A percentile compares a stretch with the other conserved stretches of the same genome.
Evolutionary conservation across 495 filamentous ascomycete species (phyloP).

Genomic region (Aspergillus heteromorphus): DNA sequence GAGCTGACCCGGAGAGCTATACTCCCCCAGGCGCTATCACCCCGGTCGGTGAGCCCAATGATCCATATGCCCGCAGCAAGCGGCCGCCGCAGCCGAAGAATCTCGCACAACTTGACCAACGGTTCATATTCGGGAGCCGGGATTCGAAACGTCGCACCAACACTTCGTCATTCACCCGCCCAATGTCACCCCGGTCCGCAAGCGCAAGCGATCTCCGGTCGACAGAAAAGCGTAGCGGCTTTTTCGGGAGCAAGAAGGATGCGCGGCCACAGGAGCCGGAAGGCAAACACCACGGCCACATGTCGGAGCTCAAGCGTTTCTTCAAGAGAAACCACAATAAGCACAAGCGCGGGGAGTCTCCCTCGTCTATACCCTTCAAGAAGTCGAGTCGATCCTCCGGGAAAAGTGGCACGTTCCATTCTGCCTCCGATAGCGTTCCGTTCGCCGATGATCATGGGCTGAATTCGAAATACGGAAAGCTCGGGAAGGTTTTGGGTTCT

Average conservation of each 20-base stretch:
- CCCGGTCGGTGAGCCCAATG: slow-evolving; percentile 74
- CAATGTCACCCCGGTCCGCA: slow-evolving; percentile 36
- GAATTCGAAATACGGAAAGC: slow-evolving; percentile 86
- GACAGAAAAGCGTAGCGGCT: slow-evolving; percentile 42
- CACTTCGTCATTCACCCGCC: slow-evolving; percentile 26
- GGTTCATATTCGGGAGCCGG: slow-evolving; percentile 73
- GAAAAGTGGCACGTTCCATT: slow-evolving; percentile 53
- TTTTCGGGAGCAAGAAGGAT: slow-evolving; percentile 43
- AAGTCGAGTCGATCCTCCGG: slow-evolving; percentile 43
- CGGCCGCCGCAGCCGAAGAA: slow-evolving; percentile 67
- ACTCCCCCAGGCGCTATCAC: slow-evolving; percentile 67
- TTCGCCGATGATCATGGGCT: slow-evolving; percentile 94
- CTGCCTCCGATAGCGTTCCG: slow-evolving; percentile 62
- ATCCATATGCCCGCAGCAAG: slow-evolving; percentile 82
- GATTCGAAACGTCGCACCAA: slow-evolving; percentile 44
- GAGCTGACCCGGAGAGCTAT: slow-evolving; percentile 47
- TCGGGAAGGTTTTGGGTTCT: slow-evolving; percentile 88
- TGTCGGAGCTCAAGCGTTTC: slow-evolving; percentile 92
- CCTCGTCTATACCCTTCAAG: slow-evolving; percentile 36
- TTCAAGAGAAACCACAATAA: slow-evolving; percentile 69
- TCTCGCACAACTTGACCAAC: slow-evolving; percentile 65
- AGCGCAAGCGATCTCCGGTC: slow-evolving; percentile 45
- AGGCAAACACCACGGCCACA: slow-evolving; percentile 62
- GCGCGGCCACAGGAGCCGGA: slow-evolving; percentile 36
- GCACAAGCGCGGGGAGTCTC: slow-evolving; percentile 61